Evolutionary conservation across 2,329 filamentous ascomycete species (phyloP), one percentile per base, ranked within the genome.

Genomic region (Aureobasidium sp.): DNA sequence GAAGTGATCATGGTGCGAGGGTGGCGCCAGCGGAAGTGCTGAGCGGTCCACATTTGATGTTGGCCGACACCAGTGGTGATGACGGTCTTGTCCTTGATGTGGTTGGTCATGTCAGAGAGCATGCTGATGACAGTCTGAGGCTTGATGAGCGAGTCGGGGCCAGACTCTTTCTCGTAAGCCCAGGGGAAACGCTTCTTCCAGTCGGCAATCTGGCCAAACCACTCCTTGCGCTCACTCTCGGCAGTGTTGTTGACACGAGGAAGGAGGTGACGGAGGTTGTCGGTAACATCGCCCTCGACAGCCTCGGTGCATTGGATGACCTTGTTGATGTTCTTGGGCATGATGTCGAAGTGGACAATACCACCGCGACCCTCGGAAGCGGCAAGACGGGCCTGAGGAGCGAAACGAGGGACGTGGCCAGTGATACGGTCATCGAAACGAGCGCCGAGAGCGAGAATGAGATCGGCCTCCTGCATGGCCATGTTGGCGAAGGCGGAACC

Each of bases 321-420:
- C 83, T 97, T 99, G 85, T 97, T 97, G 78, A 97, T 97, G 80
- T 99, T 97, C 86, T 99, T 99, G 68, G 94, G 93, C 87, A 97
- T 88, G 69, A 99, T 93, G 73, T 97, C 93, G 70, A 97, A 97
- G 75, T 99, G 93, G 17, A 97, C 84, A 69, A 99, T 97, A 70
- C 94, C 94, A 68, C 94, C 94, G 64, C 91, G 88, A 58, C 86
- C 86, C 77, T 96, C 89, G 11, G 83, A 80, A 4, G 90, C 93
- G 0, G 94, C 94, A 15, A 85, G 84, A 77, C 89, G 94, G 46
- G 94, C 94, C 57, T 84, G 84, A 3, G 94, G 94, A 0, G 92
- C 94, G 66, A 97, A 99, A 73, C 93, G 95, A 68, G 84, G 75
- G 57, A 96, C 81, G 72, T 81, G 88, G 29, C 83, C 78, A 13